Conservation (phyloP, 495 filamentous ascomycete genomes). For the Staphylotrichum longicolle region DNA sequence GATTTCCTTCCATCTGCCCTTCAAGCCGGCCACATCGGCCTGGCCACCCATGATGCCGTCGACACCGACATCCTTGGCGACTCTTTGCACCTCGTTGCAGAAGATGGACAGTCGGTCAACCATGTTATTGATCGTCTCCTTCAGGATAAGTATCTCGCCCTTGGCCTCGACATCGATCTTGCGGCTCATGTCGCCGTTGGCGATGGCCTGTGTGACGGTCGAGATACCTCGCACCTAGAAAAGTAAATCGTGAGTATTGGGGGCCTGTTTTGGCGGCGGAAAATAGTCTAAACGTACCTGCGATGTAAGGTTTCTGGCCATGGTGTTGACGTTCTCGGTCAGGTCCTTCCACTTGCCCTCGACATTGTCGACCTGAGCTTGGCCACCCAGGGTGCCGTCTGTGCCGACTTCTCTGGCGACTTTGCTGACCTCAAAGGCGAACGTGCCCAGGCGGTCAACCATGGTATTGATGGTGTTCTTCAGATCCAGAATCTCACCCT, state of each 20-base stretch:
- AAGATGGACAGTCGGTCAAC: constrained; percentile 93
- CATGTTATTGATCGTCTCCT: constrained; percentile 99
- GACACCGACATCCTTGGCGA: constrained; percentile 95
- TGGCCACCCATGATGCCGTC: constrained; percentile 99
- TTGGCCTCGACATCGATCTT: constrained; percentile 96
- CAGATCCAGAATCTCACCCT: constrained; percentile 90
- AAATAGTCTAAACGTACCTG: constrained; percentile 49
- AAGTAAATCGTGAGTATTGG: constrained; percentile 7
- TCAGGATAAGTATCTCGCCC: constrained; percentile 89
- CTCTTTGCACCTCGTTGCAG: constrained; percentile 93
- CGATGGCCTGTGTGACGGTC: constrained; percentile 95
- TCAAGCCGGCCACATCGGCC: constrained; percentile 89
- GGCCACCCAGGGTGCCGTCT: constrained; percentile 91
- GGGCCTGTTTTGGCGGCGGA: not conserved
- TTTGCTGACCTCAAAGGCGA: constrained; percentile 98
- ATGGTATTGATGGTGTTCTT: constrained; percentile 99
- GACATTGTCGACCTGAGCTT: constrained; percentile 94
- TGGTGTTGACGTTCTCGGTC: constrained; percentile 91
- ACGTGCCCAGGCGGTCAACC: constrained; percentile 95
- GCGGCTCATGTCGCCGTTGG: constrained; percentile 86
- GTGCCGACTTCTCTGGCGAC: constrained; percentile 98
- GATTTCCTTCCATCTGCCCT: constrained; percentile 97
- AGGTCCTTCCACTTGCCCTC: constrained; percentile 99
- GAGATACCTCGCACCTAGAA: constrained; percentile 83
- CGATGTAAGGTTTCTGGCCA: constrained; percentile 93